These are phyloP conservation scores for Lycium ferocissimum DNA, from an alignment of 257 asterid genomes.

Conservation along the genomic window DNA sequence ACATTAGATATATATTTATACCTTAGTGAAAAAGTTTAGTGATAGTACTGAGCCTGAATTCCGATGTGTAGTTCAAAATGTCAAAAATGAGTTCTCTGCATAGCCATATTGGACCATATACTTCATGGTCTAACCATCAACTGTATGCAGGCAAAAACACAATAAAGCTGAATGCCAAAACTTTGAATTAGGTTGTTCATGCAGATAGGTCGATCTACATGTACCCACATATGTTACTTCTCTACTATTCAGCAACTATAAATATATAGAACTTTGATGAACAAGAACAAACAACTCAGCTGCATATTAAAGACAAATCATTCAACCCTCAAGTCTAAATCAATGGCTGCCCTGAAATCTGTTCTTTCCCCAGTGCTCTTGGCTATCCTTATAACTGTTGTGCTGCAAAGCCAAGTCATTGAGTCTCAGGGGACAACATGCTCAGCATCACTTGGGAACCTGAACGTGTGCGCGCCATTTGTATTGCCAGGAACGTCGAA, in stretches of 20 bases:
- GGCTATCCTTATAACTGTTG: not conserved
- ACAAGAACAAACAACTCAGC: not conserved
- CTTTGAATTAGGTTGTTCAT: constrained; percentile 43
- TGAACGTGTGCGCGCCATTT: constrained; percentile 43
- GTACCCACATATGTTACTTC: not conserved
- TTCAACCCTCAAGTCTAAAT: not conserved
- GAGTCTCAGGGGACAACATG: constrained; percentile 49
- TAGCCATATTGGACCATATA: too few relatives aligned
- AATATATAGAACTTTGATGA: not conserved
- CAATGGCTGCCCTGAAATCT: too few relatives aligned
- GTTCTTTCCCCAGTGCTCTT: too few relatives aligned
- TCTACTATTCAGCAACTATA: not conserved
- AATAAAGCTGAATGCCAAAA: not conserved
- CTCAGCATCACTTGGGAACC: constrained; percentile 44
- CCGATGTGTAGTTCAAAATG: too few relatives aligned
- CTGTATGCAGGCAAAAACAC: not conserved
- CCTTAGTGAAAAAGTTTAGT: too few relatives aligned
- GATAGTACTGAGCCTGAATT: too few relatives aligned
- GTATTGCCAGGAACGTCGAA: constrained; percentile 32
- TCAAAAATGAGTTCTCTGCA: too few relatives aligned
- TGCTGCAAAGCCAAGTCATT: constrained; percentile 6
- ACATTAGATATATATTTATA: too few relatives aligned
- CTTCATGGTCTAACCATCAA: too few relatives aligned
- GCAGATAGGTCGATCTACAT: not conserved
- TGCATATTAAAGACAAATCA: not conserved